Evolutionary conservation across 2,329 filamentous ascomycete genomes (phyloP), one percentile per base, ranked within the genome.

Genomic region (Trichoderma gracile): DNA sequence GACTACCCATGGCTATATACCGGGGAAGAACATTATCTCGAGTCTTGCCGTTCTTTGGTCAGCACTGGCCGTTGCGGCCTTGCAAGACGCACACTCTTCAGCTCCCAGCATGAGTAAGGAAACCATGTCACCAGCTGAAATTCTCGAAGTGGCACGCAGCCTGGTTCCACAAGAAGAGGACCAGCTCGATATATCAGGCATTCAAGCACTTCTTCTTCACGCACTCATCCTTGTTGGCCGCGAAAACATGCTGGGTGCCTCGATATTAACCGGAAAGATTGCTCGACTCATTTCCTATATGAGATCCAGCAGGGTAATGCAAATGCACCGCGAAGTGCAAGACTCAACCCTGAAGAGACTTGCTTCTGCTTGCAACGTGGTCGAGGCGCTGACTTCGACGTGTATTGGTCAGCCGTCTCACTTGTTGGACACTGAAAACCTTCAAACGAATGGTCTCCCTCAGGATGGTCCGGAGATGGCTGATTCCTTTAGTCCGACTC

Each of bases 11-110:
- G 14, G 42, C 0, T 38, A 27, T 43, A 9, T n/a, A n/a, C n/a
- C 5, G 5, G 12, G 14, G 10, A 27, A 5, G 5, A 46, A 17
- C 10, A 14, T 9, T 6, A 5, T 25, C 9, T 54, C 59, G 19
- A 53, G 19, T 2, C 59, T 62, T 38, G 59, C 59, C 42, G 49
- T 54, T 46, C 47, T 62, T 14, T 62, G 59, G 59, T 62, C 59
- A 15, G 59, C 59, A 15, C 25, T 62, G 19, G 59, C 59, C 19
- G 10, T 62, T 27, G 49, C 59, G 12, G 49, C 59, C 6, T 62
- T 62, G 15, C 59, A 62, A 15, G 40, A 62, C 21, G 49, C 59
- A 15, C 59, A 62, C 17, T 62, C 59, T 54, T 54, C 49, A 10
- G 59, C 59, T n/a, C 59, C 49, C 15, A 19, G 10, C 19, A 46